Evolutionary conservation across 148 eudicot species (phyloP), one percentile per base, ranked within the genome.

Genomic region (Spergularia bocconei): DNA sequence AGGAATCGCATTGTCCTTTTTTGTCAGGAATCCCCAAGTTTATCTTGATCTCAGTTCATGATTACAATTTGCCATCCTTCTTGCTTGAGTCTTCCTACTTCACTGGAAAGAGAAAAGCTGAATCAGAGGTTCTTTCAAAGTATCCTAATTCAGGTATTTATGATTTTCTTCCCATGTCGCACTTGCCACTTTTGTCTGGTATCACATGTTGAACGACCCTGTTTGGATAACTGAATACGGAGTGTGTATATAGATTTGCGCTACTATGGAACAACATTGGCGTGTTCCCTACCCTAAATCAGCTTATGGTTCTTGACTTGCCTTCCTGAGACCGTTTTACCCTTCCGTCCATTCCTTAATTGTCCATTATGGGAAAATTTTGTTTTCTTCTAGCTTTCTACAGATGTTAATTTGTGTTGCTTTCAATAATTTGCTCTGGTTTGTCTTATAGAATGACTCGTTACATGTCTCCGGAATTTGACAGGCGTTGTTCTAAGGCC

Each of bases 31-130:
- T 95, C 53, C 96, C 98, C 23, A 95, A 88, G 83, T 95, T 90
- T 79, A 86, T 95, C 76, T 82, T 95, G 85, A 90, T 95, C 81
- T 89, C 97, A 6, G 97, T 95, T 71, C 98, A 95, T 78, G 97
- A 95, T 84, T 95, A 95, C 80, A 95, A 95, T 73, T 76, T 95
- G 75, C 98, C 98, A 17, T 74, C 97, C 76, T 94, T 92, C 87
- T 79, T 94, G 77, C 96, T 92, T 62, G 66, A 87, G 67, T 80
- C 90, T 53, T 91, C 86, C 20, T 95, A 90, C 85, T 95, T 92
- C 82, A 95, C 93, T 8, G 98, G 96, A 54, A 95, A 95, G 85
- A 90, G 96, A 84, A 95, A 90, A 86, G 98, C 98, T 59, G 98
- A 95, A 86, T 81, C 97, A 54, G 96, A 92, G 82, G 91, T 95